Base-by-base conservation (phyloP, 495 filamentous ascomycete genomes). In the Haplographium delicatum region DNA sequence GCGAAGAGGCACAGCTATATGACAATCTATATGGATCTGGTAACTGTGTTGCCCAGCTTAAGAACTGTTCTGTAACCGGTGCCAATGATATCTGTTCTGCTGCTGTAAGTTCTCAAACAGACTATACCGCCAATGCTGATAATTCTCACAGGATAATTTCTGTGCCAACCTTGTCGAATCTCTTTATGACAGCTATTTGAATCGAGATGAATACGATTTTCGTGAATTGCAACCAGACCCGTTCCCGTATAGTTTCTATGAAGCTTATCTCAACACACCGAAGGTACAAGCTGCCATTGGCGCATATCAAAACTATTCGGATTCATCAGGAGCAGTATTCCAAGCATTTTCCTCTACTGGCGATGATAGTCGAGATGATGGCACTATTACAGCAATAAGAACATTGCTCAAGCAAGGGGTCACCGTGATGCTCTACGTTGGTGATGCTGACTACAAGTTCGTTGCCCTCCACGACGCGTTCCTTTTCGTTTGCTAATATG, bases 1-100 rank as follows among this genome's bases (percentile, higher is more conserved):
- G 70, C 1, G 58, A 68, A 26, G 62, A 71, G 28, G 58, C 62
- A 5, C 66, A 74, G 57, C 71, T 81, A 59, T 83, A 78, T 62
- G 81, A 82, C 62, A 75, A 76, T 41, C 53, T 83, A 24, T 85
- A 82, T 56, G 81, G 80, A 11, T 54, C 64, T 3, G 81, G 75
- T 4, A 85, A 84, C 44, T 87, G 84, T 61, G 65, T 79, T 22
- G 83, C 85, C 45, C 65, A 65, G 47, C 72, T 84, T 37, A 60
- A 67, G 4, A 42, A 73, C 22, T 85, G 80, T 55, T 67, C 71
- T 31, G 65, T 62, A 0, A 62, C 63, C 2, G 71, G 71, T 4
- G 47, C 59, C 27, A 65, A 78, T 49, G 69, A 68, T 18, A 64
- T 76, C 41, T 83, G 80, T 67, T 56, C 52, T 31, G 47, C 57